Base-by-base conservation (phyloP, 2,329 filamentous ascomycete species). In the Colletotrichum tropicicola region DNA sequence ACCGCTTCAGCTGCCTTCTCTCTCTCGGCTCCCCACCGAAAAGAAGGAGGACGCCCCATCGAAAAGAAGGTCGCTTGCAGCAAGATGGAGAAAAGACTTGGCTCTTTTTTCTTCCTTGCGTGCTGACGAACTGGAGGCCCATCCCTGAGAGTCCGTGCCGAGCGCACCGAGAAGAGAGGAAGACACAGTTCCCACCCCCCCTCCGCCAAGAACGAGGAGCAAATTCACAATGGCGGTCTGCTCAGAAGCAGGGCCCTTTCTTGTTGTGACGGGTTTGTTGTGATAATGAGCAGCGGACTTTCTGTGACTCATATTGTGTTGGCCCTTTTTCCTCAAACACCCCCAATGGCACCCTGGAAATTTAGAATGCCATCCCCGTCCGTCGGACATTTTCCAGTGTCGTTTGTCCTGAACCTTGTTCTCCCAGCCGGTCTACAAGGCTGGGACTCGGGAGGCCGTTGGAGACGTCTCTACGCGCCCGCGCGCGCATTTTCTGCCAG, bases 271-370 rank as follows among this genome's bases (percentile, higher is more conserved):
- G 32, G 13, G n/a, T 35, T 35, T 35, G 7, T 35, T 35, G 32
- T 35, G 32, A 35, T 35, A n/a, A 5, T 12, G n/a, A 15, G 6
- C 13, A 35, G n/a, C 13, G n/a, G 9, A n/a, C 19, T 13, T 25
- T 5, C 19, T 47, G 60, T 64, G 60, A 64, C 60, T 64, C 60
- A 64, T 39, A 54, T 35, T 64, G 60, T 43, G 55, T 27, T 64
- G 60, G 60, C 59, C 35, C 21, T 35, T 32, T 3, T n/a, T 13
- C 9, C n/a, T 10, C 21, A 41, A 9, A n/a, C 19, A 28, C 41
- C 47, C 12, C 52, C 59, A 45, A 57, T 57, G 10, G 21, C 12
- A 17, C n/a, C 10, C 43, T 32, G 15, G 43, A 27, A 9, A 17
- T 43, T 43, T 45, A 9, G 19, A 45, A 15, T 25, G 13, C 6